These are phyloP conservation scores for Echria macrotheca DNA, from an alignment of 495 filamentous ascomycete species.

Conservation along the genomic window DNA sequence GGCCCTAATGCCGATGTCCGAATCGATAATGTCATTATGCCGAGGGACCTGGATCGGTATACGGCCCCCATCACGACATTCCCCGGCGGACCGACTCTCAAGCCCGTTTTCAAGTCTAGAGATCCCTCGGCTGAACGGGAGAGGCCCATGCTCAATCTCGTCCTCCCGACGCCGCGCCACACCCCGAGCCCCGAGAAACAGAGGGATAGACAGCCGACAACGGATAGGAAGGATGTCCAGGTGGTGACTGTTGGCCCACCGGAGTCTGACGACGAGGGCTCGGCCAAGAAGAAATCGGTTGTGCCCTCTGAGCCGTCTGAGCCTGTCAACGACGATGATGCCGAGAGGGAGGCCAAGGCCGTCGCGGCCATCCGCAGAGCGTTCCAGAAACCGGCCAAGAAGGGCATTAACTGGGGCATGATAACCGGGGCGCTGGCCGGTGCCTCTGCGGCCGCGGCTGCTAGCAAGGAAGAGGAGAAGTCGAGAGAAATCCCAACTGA, in stretches of 20 bases:
- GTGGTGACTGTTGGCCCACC: slow-evolving; percentile 3
- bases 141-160: slow-evolving; percentile 47
- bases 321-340: neutral
- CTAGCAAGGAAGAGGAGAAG: slow-evolving; percentile 12
- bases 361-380: too few species aligned
- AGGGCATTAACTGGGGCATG: slow-evolving; percentile 33
- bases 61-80: slow-evolving; percentile 7
- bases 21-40: slow-evolving; percentile 45
- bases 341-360: neutral
- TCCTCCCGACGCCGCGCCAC: slow-evolving; percentile 44
- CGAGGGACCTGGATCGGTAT: slow-evolving; percentile 29
- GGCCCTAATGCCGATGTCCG: slow-evolving; percentile 52
- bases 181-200: slow-evolving; percentile 40
- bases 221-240: slow-evolving; percentile 15
- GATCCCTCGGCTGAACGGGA: slow-evolving; percentile 46
- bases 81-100: neutral
- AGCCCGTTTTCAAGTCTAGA: slow-evolving; percentile 34
- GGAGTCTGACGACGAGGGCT: neutral
- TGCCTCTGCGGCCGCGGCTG: slow-evolving; percentile 22
- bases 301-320: too few species aligned
- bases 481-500: too few species aligned
- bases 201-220: slow-evolving; percentile 10
- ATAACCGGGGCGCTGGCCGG: slow-evolving; percentile 37
- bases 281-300: too few species aligned
- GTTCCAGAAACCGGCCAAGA: slow-evolving; percentile 23